These are phyloP conservation scores for Asterionellopsis glacialis DNA, from an alignment of 108 stramenopile species.

Conservation along the genomic window DNA sequence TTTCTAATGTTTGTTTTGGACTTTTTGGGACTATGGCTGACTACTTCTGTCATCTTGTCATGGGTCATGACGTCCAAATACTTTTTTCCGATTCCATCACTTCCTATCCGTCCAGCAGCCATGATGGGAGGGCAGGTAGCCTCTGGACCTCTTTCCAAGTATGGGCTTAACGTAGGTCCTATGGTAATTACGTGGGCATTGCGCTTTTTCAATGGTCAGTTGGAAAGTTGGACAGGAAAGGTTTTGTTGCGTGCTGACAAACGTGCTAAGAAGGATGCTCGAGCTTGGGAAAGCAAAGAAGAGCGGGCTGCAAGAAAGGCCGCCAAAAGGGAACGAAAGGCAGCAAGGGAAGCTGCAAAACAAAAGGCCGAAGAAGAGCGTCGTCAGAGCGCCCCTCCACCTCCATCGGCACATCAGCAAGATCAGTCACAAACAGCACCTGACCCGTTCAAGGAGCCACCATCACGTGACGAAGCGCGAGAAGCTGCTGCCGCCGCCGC, in stretches of 20 bases:
- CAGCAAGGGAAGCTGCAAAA: conserved; percentile 5
- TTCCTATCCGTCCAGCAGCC: conserved; percentile 69
- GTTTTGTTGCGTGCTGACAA: conserved; percentile 55
- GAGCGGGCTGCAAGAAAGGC: conserved; percentile 30
- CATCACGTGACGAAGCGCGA: too few relatives aligned
- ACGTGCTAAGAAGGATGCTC: conserved; percentile 28
- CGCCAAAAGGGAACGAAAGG: conserved; percentile 25
- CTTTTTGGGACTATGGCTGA: conserved; percentile 66
- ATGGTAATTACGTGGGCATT: conserved; percentile 80
- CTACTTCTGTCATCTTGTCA: conserved; percentile 58
- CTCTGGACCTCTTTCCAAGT: conserved; percentile 33
- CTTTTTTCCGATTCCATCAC: conserved; percentile 69
- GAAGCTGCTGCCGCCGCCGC: too few relatives aligned
- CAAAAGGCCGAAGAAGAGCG: too few relatives aligned
- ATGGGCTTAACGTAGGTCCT: conserved; percentile 83
- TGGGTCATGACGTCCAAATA: conserved; percentile 72
- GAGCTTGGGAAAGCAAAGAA: conserved; percentile 27
- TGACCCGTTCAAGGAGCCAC: too few relatives aligned
- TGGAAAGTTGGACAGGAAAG: conserved; percentile 63
- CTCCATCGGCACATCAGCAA: too few relatives aligned
- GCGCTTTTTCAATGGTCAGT: conserved; percentile 48
- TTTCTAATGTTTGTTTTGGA: conserved; percentile 62
- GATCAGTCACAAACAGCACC: too few relatives aligned
- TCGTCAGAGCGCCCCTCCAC: too few relatives aligned
- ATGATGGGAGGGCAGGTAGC: conserved; percentile 60